Evolutionary conservation across 2,329 filamentous ascomycete species (phyloP), one percentile per base, ranked within the genome.

Genomic region (Neoascochyta sp.): DNA sequence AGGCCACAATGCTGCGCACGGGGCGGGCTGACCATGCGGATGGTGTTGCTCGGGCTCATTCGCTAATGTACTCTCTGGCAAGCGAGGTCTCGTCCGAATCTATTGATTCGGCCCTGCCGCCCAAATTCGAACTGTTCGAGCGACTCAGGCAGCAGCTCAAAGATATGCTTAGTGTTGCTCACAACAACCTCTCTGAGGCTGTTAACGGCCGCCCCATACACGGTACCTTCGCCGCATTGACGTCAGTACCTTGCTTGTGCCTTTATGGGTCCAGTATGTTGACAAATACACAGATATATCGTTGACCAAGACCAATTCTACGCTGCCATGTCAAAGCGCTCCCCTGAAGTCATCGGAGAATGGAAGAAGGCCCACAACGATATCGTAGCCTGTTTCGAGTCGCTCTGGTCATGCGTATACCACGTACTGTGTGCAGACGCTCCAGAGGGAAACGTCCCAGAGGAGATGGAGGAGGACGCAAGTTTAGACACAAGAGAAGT

Each of bases 21-120:
- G 86, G 86, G 13, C 76, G 92, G 39, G 90, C 88, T 9, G 89
- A 96, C 55, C 86, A 95, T 58, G 88, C 89, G 1, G 90, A 98
- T 63, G 90, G 90, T 7, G 81, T 92, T 26, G 90, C 89, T 18
- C 80, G 86, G 30, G 71, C 82, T 3, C 83, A 82, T 39, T 79
- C 84, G 22, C 66, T 94, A 10, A 60, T 87, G 2, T 87, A 87
- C 4, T 86, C 81, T 33, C 44, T 52, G 30, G 45, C 39, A 19
- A 13, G 19, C 27, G n/a, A 45, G 13, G 27, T 30, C 12, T 6
- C 30, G 20, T 27, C 18, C n/a, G 4, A 21, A 24, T 16, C 27
- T 7, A 24, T 17, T 21, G 22, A 63, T 52, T 18, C 20, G 15
- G 15, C 23, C 5, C 29, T 39, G 4, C 36, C 42, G 10, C 39